Evolutionary conservation across 2,329 filamentous ascomycete species (phyloP).

Genomic region (Alternaria sp.): DNA sequence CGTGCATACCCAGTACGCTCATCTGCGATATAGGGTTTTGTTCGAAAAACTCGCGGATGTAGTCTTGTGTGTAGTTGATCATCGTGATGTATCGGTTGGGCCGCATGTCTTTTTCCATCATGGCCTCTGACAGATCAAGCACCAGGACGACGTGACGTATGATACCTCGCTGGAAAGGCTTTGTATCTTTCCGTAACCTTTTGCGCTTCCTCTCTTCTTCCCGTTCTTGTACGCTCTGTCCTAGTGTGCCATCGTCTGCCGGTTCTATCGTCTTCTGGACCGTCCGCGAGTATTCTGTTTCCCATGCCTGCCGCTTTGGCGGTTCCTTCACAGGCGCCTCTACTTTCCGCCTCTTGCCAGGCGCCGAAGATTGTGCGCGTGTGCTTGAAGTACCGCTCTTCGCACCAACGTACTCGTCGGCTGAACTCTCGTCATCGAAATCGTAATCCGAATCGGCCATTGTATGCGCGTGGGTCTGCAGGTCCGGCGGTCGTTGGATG

Average conservation of each 20-base stretch:
- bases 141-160: conserved; percentile 95
- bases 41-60: conserved; percentile 95
- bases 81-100: conserved; percentile 86
- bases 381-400: conserved; percentile 39
- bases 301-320: conserved; percentile 60
- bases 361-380: conserved; percentile 33
- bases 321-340: conserved; percentile 30
- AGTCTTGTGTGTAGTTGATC: conserved; percentile 83
- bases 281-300: conserved; percentile 54
- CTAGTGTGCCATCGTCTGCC: conserved; percentile 76
- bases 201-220: conserved; percentile 85
- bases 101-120: conserved; percentile 93
- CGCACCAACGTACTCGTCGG: conserved; percentile 67
- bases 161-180: conserved; percentile 93
- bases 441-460: conserved; percentile 81
- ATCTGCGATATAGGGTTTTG: conserved; percentile 98
- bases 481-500: neutral
- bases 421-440: conserved; percentile 70
- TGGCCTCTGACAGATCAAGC: conserved; percentile 90
- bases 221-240: conserved; percentile 73
- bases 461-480: conserved; percentile 1
- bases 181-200: conserved; percentile 87
- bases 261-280: conserved; percentile 67
- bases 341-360: conserved; percentile 30
- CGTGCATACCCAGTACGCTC: conserved; percentile 90